Conservation (phyloP, 2,329 filamentous ascomycete species). For the Alternaria panax region DNA sequence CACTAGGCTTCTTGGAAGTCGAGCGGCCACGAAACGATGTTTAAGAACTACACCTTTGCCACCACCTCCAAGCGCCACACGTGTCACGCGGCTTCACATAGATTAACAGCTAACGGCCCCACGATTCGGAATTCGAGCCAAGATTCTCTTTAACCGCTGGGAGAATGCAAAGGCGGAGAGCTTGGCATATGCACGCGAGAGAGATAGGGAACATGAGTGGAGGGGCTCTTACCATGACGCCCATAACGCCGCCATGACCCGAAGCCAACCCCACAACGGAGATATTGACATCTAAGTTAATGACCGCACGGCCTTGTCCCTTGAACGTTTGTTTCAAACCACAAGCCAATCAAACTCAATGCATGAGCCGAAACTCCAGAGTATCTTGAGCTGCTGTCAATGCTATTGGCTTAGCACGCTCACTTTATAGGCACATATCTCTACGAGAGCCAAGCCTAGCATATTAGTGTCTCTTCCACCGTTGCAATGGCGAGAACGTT, state of each 20-base stretch:
- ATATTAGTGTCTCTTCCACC: slow-evolving; percentile 25
- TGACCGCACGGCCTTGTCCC: slow-evolving; percentile 27
- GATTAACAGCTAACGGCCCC: slow-evolving; percentile 16
- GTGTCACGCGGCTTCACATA: slow-evolving; percentile 16
- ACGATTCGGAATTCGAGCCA: slow-evolving; percentile 19
- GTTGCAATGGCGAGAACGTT: slow-evolving; percentile 19
- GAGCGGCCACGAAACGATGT: neutral
- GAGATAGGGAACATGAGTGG: slow-evolving; percentile 11
- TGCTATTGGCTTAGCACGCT: neutral
- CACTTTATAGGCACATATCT: slow-evolving; percentile 1
- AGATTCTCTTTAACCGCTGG: slow-evolving; percentile 29
- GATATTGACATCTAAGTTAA: slow-evolving; percentile 36
- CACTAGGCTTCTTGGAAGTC: slow-evolving; percentile 4
- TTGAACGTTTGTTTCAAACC: slow-evolving; percentile 28
- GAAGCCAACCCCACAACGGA: slow-evolving; percentile 25
- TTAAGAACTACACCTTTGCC: neutral
- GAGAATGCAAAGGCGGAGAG: slow-evolving; percentile 23
- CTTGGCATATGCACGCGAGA: slow-evolving; percentile 21
- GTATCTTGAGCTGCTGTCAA: neutral
- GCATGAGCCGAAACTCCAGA: neutral
- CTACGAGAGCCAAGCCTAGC: slow-evolving; percentile 23
- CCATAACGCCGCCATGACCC: slow-evolving; percentile 12
- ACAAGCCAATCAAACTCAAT: slow-evolving; percentile 20
- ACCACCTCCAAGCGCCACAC: slow-evolving; percentile 13
- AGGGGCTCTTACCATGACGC: slow-evolving; percentile 14